phyloP scores from a whole-genome alignment of 2,329 filamentous ascomycete genomes.

The Raffaelea ambrosiae region DNA sequence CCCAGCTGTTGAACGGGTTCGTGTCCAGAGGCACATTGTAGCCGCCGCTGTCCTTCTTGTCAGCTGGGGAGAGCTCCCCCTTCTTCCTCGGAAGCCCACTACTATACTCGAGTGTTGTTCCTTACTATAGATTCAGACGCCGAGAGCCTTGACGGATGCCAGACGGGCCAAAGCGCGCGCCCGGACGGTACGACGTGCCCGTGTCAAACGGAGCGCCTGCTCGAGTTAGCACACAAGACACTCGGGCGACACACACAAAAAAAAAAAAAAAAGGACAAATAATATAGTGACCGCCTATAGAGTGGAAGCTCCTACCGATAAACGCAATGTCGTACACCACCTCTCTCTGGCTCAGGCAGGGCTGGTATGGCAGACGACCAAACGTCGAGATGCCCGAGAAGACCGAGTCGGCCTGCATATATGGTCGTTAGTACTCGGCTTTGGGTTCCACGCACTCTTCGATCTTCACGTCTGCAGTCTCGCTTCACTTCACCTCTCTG shows the following conservation, averaged over 20 bases:
- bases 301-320: constrained; percentile 45
- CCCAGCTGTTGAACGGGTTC: constrained; percentile 76
- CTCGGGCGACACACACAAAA: too few relatives aligned
- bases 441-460: background rate
- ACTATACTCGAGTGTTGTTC: too few relatives aligned
- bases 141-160: constrained; percentile 82
- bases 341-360: constrained; percentile 61
- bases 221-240: too few relatives aligned
- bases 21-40: constrained; percentile 76
- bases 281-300: background rate
- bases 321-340: constrained; percentile 81
- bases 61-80: too few relatives aligned
- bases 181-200: constrained; percentile 75
- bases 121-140: constrained; percentile 76
- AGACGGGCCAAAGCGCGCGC: constrained; percentile 75
- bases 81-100: too few relatives aligned
- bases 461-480: background rate
- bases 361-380: constrained; percentile 67
- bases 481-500: background rate
- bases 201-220: constrained; percentile 76
- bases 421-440: background rate
- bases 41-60: constrained; percentile 52
- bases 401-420: constrained; percentile 70
- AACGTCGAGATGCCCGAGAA: constrained; percentile 87
- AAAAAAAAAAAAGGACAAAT: background rate